These are phyloP conservation scores for Prunus armeniaca DNA, from an alignment of 306 rosid species.

Conservation along the genomic window DNA sequence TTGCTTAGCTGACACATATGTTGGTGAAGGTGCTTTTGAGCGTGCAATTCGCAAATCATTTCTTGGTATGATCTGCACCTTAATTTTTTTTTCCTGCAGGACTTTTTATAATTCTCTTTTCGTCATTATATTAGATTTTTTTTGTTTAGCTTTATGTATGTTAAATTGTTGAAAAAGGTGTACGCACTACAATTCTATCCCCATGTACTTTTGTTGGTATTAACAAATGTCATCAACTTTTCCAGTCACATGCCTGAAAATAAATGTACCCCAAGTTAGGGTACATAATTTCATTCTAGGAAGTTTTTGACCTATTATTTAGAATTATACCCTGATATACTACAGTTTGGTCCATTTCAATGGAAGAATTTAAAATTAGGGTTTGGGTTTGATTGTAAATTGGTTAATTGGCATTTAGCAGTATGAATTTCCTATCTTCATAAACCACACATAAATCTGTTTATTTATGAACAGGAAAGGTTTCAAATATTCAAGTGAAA, in stretches of 20 bases:
- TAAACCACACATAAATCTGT: no score
- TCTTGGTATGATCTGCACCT: conserved; percentile 55
- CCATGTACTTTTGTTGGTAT: neutral
- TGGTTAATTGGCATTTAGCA: no score
- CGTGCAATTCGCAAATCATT: conserved; percentile 88
- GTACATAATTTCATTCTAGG: neutral
- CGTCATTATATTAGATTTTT: neutral
- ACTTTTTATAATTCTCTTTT: neutral
- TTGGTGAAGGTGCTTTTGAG: conserved; percentile 79
- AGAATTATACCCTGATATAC: no score
- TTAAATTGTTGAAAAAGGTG: neutral
- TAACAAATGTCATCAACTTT: neutral
- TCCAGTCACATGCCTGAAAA: neutral
- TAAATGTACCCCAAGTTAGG: neutral
- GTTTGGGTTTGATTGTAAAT: neutral
- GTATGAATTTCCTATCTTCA: no score
- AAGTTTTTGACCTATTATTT: no score
- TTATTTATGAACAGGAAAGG: no score
- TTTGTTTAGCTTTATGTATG: neutral
- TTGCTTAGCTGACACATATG: conserved; percentile 43
- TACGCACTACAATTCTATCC: neutral
- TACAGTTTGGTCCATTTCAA: no score
- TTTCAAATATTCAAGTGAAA: no score
- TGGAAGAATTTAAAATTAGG: neutral
- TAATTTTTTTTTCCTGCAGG: neutral